Conservation (phyloP, 345 rosid species). For the Populus ilicifolia region DNA sequence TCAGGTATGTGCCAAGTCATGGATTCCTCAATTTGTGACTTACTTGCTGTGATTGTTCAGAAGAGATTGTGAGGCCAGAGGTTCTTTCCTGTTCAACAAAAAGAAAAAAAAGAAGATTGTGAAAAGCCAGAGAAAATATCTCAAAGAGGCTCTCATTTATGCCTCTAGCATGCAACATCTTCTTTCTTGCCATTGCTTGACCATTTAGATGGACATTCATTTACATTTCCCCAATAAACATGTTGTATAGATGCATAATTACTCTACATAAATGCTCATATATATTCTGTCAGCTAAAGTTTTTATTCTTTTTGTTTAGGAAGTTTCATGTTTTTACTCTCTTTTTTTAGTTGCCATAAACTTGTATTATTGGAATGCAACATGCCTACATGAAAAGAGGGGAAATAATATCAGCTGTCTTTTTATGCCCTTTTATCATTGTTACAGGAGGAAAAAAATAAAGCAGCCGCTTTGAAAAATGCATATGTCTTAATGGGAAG, state of each 20-base stretch:
- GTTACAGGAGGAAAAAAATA: slow-evolving; percentile 80
- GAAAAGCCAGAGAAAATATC: too few relatives aligned
- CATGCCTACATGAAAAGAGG: too few relatives aligned
- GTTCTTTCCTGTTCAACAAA: too few relatives aligned
- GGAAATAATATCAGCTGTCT: background rate
- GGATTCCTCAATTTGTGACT: slow-evolving; percentile 3
- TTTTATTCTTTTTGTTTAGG: background rate
- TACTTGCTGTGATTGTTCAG: background rate
- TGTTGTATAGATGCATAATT: background rate
- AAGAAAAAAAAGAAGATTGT: background rate
- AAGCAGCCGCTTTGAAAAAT: slow-evolving; percentile 90
- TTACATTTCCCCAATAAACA: background rate
- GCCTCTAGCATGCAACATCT: background rate
- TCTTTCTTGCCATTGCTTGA: background rate
- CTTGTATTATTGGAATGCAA: background rate
- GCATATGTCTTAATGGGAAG: slow-evolving; percentile 93
- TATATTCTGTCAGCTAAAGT: background rate
- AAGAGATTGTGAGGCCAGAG: background rate
- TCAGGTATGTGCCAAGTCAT: slow-evolving; percentile 50
- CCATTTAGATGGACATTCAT: background rate
- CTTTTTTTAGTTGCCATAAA: background rate
- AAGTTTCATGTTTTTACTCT: background rate
- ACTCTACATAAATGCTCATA: background rate
- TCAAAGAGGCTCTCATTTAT: too few relatives aligned
- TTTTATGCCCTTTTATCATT: slow-evolving; percentile 4